These are phyloP conservation scores for Elongisporangium senticosum DNA, from an alignment of 352 stramenopile species.

Conservation along the genomic window DNA sequence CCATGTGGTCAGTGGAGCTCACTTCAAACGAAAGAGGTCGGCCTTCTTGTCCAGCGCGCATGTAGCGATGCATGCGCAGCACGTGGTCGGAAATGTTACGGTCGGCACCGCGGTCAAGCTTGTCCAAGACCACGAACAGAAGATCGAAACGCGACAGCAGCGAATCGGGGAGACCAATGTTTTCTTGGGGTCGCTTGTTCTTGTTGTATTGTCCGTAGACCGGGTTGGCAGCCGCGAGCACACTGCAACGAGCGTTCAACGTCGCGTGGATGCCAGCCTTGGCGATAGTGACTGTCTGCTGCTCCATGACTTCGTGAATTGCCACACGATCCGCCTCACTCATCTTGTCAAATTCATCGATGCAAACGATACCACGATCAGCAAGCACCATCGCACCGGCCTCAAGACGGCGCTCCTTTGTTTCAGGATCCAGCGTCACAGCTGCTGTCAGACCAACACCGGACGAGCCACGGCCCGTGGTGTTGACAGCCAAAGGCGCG, in stretches of 20 bases:
- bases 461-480: constrained; percentile 73
- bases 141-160: constrained; percentile 99
- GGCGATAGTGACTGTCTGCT: constrained; percentile 99
- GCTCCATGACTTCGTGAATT: constrained; percentile 99
- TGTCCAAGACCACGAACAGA: constrained; percentile 99
- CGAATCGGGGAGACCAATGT: constrained; percentile 99
- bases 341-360: constrained; percentile 99
- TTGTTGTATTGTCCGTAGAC: constrained; percentile 99
- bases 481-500: constrained; percentile 90
- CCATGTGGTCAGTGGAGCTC: constrained; percentile 76
- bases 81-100: constrained; percentile 97
- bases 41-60: constrained; percentile 78
- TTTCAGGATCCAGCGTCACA: constrained; percentile 96
- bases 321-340: constrained; percentile 97
- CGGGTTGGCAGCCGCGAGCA: constrained; percentile 98
- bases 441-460: constrained; percentile 97
- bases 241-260: constrained; percentile 98
- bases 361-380: constrained; percentile 98
- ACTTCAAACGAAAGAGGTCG: constrained; percentile 86
- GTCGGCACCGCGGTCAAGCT: constrained; percentile 93
- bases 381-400: constrained; percentile 99
- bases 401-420: constrained; percentile 91
- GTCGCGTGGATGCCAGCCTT: constrained; percentile 99
- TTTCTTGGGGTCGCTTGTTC: constrained; percentile 96
- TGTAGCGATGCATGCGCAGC: constrained; percentile 96